Conservation (phyloP, 768 basidiomycete species). For the Termitomyces sp. region DNA sequence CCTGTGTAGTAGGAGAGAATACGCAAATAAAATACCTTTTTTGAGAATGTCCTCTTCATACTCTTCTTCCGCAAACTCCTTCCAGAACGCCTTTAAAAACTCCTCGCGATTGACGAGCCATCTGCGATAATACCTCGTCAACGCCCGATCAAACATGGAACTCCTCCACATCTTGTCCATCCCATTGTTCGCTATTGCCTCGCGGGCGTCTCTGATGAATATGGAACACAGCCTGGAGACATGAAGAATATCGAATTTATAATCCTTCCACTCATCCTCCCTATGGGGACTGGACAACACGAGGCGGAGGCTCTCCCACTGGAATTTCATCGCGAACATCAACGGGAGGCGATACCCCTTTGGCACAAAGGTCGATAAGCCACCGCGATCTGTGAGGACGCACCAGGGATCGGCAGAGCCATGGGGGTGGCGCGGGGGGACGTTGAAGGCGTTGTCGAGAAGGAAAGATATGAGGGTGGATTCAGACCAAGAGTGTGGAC, state of each 20-base stretch:
- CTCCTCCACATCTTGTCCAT: slow-evolving; percentile 34
- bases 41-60: slow-evolving; percentile 32
- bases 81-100: slow-evolving; percentile 30
- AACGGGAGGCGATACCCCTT: slow-evolving; percentile 36
- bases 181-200: slow-evolving; percentile 19
- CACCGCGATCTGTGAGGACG: slow-evolving; percentile 13
- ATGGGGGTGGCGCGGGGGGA: slow-evolving; percentile 23
- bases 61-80: slow-evolving; percentile 38
- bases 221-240: slow-evolving; percentile 30
- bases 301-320: slow-evolving; percentile 35
- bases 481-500: slow-evolving; percentile 25
- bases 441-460: slow-evolving; percentile 26
- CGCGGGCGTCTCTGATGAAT: slow-evolving; percentile 28
- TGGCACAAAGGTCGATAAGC: slow-evolving; percentile 22
- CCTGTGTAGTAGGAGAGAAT: not conserved
- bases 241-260: slow-evolving; percentile 38
- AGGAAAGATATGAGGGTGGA: slow-evolving; percentile 27
- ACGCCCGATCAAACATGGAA: slow-evolving; percentile 34
- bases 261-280: slow-evolving; percentile 33
- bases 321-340: slow-evolving; percentile 39
- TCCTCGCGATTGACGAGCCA: slow-evolving; percentile 37
- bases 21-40: slow-evolving; percentile 18
- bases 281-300: slow-evolving; percentile 29
- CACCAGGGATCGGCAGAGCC: slow-evolving; percentile 14
- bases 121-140: slow-evolving; percentile 34